Base-by-base conservation (phyloP, 2,329 filamentous ascomycete species). In the Diaporthe sp. region DNA sequence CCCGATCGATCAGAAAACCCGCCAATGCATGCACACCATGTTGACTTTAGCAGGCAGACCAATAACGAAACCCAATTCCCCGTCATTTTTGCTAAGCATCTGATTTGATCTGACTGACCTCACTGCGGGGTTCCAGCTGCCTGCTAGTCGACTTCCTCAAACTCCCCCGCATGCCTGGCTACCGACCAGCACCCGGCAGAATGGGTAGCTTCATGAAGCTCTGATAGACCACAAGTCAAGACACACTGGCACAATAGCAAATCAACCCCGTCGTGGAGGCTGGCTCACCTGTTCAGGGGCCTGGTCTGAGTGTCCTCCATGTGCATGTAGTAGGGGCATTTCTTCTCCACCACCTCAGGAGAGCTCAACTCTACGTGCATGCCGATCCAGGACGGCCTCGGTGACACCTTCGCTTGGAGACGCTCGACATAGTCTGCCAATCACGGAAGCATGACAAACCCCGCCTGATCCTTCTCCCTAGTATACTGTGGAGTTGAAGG, bases 361-460 rank as follows among this genome's bases (percentile, higher is more conserved):
- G 65, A 53, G 46, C 31, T 68, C 49, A 51, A 37, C 28, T 39
- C 62, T 34, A 17, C 8, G 3, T 49, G 6, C 8, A 7, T 49
- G 46, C 65, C 65, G 46, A 68, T 68, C 46, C 46, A 37, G 42
- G 46, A 17, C 13, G 31, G 13, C 13, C 49, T 39, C 25, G 61
- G 37, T 69, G 65, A 69, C 62, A 31, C 65, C 65, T 53, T 37
- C 44, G 25, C 44, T 53, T 53, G 46, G 22, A 53, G 65, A 51
- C 28, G 34, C 31, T 22, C 10, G 58, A 42, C 4, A 28, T 28
- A 9, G 17, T 53, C 65, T 68, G 65, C 65, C 65, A 68, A 53
- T 53, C 19, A 68, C 65, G 53, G 65, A 28, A 68, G 65, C 65
- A 53, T 68, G 46, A 68, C 31, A 68, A 55, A 68, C 65, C 65